Evolutionary conservation across 1,284 basidiomycete species (phyloP), one percentile per base, ranked within the genome.

Genomic region (Xanthoconium separans): DNA sequence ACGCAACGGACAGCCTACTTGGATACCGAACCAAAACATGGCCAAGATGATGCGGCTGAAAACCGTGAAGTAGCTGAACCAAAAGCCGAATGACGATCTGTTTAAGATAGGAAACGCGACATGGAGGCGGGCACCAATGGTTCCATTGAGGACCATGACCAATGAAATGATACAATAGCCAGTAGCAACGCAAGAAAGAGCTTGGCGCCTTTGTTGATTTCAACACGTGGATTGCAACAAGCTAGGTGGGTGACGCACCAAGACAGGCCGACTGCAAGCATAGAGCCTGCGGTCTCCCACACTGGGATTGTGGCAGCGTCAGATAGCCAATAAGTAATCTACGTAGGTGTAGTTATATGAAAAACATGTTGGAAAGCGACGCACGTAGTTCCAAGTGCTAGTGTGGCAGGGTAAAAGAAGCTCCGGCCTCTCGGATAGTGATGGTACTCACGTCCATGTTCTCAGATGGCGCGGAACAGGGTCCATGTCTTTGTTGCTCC

Each of bases 401-500:
- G 18, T 5, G 31, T 13, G 34, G 20, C 8, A 10, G 7, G n/a
- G 12, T 42, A 24, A 40, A 44, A 30, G 44, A 45, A 36, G 33
- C 7, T 24, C 24, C 4, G 2, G 31, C 7, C 11, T 2, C n/a
- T 11, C 16, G 5, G 15, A 16, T 5, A 37, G 33, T 4, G 15
- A 16, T 2, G 16, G 24, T 16, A 56, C 65, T 59, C 48, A 69
- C 24, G 77, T 75, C 88, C 87, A 89, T 9, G 84, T 87, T 49
- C 85, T 70, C 42, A 72, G 59, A 41, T 80, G 65, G 1, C 71
- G 75, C 29, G 84, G 83, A 10, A 87, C 84, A 4, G 86, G 86
- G 59, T 89, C 87, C 82, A 87, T 87, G 63, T 89, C 86, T 62
- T 80, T 79, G 70, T 90, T 90, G 58, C 82, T 86, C 83, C 84